These are phyloP conservation scores for Hymenoscyphus occultus DNA, from an alignment of 2,329 filamentous ascomycete species.

Conservation along the genomic window DNA sequence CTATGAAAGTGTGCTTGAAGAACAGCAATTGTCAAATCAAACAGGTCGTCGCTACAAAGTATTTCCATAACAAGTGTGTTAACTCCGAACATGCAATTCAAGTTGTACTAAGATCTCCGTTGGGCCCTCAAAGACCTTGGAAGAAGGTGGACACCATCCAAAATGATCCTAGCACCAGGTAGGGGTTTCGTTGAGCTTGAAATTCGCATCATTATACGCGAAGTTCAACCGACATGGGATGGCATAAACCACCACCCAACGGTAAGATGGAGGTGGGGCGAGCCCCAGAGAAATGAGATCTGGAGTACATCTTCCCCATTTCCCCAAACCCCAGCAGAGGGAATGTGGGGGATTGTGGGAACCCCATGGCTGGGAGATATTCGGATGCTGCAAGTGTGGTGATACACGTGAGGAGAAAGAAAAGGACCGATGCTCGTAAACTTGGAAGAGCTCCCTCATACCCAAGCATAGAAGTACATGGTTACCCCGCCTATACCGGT, in stretches of 20 bases:
- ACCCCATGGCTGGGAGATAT: not conserved
- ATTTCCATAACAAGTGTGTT: too few relatives aligned
- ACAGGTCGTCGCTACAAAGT: not conserved
- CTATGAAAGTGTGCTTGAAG: not conserved
- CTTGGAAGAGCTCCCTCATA: not conserved
- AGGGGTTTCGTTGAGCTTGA: not conserved
- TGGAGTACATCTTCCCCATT: constrained; percentile 1
- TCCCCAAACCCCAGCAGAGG: not conserved
- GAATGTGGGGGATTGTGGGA: not conserved
- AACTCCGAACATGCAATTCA: too few relatives aligned
- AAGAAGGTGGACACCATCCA: too few relatives aligned
- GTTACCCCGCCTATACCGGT: not conserved
- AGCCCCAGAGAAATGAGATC: not conserved
- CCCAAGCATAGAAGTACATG: not conserved
- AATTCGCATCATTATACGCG: not conserved
- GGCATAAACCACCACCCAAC: constrained; percentile 4
- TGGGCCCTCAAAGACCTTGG: too few relatives aligned
- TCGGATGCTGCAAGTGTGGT: not conserved
- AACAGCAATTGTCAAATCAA: not conserved
- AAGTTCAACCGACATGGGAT: constrained; percentile 6
- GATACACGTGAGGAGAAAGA: not conserved
- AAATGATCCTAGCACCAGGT: too few relatives aligned
- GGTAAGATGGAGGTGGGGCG: not conserved
- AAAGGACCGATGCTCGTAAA: not conserved
- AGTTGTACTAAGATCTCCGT: too few relatives aligned